Evolutionary conservation across 2,329 filamentous ascomycete genomes (phyloP).

Genomic region (Diaporthe vexans): DNA sequence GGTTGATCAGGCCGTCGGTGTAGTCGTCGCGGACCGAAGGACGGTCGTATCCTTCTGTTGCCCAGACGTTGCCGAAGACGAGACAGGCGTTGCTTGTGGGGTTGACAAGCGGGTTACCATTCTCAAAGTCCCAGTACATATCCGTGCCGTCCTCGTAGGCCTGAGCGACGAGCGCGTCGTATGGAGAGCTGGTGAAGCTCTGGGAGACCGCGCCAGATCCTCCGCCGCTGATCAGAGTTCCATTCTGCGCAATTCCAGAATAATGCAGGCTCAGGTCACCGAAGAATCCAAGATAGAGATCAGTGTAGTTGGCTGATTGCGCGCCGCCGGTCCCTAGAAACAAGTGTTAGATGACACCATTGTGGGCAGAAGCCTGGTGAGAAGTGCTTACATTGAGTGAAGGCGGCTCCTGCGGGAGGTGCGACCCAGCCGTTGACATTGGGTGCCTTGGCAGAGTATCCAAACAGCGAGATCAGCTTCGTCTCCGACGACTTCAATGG

Average conservation of each 20-base stretch:
- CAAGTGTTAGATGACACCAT: not conserved
- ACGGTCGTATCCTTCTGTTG: conserved; percentile 79
- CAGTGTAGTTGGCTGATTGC: conserved; percentile 53
- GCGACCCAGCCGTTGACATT: conserved; percentile 56
- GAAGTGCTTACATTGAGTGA: conserved; percentile 21
- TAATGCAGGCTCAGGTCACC: conserved; percentile 39
- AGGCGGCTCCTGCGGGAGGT: conserved; percentile 49
- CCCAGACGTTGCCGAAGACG: conserved; percentile 76
- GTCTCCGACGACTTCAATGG: conserved; percentile 62
- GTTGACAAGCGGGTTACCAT: conserved; percentile 62
- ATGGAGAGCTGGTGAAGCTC: conserved; percentile 63
- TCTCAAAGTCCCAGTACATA: conserved; percentile 72
- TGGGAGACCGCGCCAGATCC: conserved; percentile 58
- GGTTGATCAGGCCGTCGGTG: conserved; percentile 68
- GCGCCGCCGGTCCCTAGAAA: conserved; percentile 54
- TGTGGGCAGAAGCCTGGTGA: not conserved
- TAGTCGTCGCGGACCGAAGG: conserved; percentile 75
- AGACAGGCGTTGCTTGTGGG: conserved; percentile 73
- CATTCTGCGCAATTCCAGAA: conserved; percentile 54
- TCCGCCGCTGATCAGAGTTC: conserved; percentile 59
- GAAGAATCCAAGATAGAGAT: conserved; percentile 51
- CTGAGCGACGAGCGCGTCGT: conserved; percentile 66
- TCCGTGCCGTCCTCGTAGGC: conserved; percentile 69
- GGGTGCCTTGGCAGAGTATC: conserved; percentile 69
- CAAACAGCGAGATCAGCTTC: conserved; percentile 68